Conservation (phyloP, 2,329 filamentous ascomycete species). For the Zymoseptoria passerinii region DNA sequence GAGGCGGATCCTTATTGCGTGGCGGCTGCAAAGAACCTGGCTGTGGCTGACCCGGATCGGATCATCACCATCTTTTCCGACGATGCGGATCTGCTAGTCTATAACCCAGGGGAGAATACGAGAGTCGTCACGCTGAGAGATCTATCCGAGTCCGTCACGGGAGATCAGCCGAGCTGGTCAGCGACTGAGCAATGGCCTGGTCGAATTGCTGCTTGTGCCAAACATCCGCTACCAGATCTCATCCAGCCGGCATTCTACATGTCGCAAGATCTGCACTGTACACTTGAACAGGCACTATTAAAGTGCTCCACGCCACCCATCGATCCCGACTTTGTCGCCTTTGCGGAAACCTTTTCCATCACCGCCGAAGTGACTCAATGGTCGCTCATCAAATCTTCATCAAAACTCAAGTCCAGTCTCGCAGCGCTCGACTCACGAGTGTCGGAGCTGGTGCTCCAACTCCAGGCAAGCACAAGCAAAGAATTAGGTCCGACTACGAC, state of each 20-base stretch:
- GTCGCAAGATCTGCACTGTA: constrained; percentile 25
- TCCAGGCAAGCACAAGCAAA: constrained; percentile 10
- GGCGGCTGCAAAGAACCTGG: constrained; percentile 48
- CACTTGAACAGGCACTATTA: constrained; percentile 18
- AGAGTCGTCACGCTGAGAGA: constrained; percentile 62
- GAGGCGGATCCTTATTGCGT: constrained; percentile 84
- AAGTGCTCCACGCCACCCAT: constrained; percentile 2
- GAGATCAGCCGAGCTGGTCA: constrained; percentile 22
- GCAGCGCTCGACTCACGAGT: constrained; percentile 11
- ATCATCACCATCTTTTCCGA: constrained; percentile 57
- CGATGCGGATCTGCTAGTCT: constrained; percentile 79
- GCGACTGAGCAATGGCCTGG: constrained; percentile 35
- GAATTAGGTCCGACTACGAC: not conserved
- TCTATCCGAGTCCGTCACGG: constrained; percentile 35
- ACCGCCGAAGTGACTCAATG: constrained; percentile 3
- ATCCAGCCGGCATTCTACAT: constrained; percentile 36
- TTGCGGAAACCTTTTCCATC: constrained; percentile 9
- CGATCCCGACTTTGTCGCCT: constrained; percentile 7
- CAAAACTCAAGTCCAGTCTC: constrained; percentile 1
- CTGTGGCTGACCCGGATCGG: constrained; percentile 25
- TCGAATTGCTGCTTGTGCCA: constrained; percentile 41
- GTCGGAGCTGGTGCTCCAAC: constrained; percentile 42
- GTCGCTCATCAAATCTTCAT: constrained; percentile 1
- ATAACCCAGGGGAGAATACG: constrained; percentile 56
- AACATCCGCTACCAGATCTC: constrained; percentile 19